Base-by-base conservation (phyloP, 495 filamentous ascomycete genomes). In the Rhypophila decipiens region DNA sequence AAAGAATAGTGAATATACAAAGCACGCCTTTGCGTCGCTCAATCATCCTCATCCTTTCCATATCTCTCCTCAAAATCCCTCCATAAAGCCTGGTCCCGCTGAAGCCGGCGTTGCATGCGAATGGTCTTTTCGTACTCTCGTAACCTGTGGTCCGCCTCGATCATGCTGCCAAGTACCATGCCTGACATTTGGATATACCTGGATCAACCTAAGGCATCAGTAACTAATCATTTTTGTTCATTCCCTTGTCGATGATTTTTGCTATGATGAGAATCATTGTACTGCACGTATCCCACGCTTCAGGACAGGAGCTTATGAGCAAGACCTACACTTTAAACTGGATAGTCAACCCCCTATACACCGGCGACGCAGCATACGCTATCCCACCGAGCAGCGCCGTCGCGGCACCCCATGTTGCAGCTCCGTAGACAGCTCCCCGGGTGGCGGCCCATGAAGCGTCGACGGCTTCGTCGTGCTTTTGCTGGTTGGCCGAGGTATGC, bases 161-260 rank as follows among this genome's bases (percentile, higher is more conserved):
- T 74, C 74, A 85, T 88, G 41, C 84, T 81, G 8, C 90, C 90
- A 27, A 93, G 53, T 12, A 87, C 89, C 89, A 95, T 94, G 44
- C 77, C 80, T 18, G 85, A 87, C 71, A 95, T 87, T 60, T 95
- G 89, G 22, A 96, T 67, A 55, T 88, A 94, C 41, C 81, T 85
- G 21, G 2, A 55, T 54, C 22, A 15, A 42, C 35, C 24, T 21
- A 40, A 20, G 5, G 20, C 21, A 15, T 23, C 13, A 21, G 2
- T n/a, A 13, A 18, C 15, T 38, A n/a, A 18, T 19, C 17, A 22
- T 40, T 22, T 40, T 22, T 1, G 5, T 20, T 21, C 10, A 8
- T 8, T 18, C n/a, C n/a, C 17, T n/a, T 1, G 15, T 18, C 9
- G 36, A 38, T 9, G 15, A 35, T 35, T 35, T n/a, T n/a, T n/a